Conservation (phyloP, 2,329 filamentous ascomycete species). For the Fusarium robinianum region DNA sequence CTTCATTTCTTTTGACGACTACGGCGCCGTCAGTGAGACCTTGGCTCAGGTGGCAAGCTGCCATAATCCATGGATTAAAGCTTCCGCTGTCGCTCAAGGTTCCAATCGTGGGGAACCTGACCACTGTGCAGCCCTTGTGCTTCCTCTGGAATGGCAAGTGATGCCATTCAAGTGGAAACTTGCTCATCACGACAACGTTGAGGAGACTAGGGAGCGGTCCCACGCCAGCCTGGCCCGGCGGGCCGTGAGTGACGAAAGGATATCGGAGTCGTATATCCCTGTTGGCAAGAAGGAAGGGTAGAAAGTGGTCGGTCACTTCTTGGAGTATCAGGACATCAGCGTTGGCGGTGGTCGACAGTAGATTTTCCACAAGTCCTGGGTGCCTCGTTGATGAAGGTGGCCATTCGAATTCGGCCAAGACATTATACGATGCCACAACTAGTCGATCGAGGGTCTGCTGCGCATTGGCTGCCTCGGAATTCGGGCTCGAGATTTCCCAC, state of each 20-base stretch:
- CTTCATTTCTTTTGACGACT: constrained; percentile 59
- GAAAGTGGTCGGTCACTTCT: constrained; percentile 68
- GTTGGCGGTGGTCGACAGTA: constrained; percentile 47
- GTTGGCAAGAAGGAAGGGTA: constrained; percentile 57
- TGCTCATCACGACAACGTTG: constrained; percentile 65
- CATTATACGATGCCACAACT: constrained; percentile 57
- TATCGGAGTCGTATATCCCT: constrained; percentile 53
- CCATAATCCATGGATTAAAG: constrained; percentile 52
- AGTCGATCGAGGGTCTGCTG: constrained; percentile 27
- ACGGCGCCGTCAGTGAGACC: constrained; percentile 64
- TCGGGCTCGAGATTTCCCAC: constrained; percentile 12
- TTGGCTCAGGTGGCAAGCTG: constrained; percentile 64
- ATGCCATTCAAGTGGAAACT: constrained; percentile 58
- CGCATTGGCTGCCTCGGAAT: not conserved
- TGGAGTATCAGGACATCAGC: constrained; percentile 60
- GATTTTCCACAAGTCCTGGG: constrained; percentile 48
- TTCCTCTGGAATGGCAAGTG: constrained; percentile 56
- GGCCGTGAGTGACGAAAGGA: constrained; percentile 60
- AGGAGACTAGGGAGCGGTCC: constrained; percentile 62
- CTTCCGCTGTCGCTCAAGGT: constrained; percentile 5
- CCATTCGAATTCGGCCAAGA: constrained; percentile 55
- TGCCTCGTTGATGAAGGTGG: constrained; percentile 51
- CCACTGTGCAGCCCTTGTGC: constrained; percentile 62
- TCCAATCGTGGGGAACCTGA: constrained; percentile 43
- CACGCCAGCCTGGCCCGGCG: constrained; percentile 55